These are phyloP conservation scores for Mortierella sp. DNA, from an alignment of 371 early-diverging fungal genomes.

Conservation along the genomic window DNA sequence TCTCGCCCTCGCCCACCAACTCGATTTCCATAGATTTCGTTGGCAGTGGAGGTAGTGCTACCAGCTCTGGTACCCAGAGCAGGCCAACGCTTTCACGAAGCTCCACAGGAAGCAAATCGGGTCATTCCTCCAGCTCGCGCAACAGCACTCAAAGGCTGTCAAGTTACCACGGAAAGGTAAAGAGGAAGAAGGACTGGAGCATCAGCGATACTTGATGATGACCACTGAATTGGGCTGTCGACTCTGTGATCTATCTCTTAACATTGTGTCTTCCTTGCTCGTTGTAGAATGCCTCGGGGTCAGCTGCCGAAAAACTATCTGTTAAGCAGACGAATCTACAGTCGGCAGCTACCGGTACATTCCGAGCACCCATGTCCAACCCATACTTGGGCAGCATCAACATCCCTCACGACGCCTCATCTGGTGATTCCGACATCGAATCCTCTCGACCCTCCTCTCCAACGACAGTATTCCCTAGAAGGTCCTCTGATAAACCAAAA, in stretches of 20 bases:
- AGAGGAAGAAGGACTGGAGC: too few species aligned
- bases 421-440: constrained; percentile 52
- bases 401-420: constrained; percentile 54
- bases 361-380: constrained; percentile 42
- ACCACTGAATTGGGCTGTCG: too few species aligned
- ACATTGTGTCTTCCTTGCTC: too few species aligned
- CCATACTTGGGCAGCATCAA: constrained; percentile 54
- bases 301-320: constrained; percentile 26
- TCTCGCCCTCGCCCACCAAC: constrained; percentile 45
- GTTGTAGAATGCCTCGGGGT: not conserved
- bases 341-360: constrained; percentile 37
- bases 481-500: constrained; percentile 9
- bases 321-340: constrained; percentile 41
- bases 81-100: constrained; percentile 44
- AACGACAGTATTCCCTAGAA: constrained; percentile 28
- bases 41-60: constrained; percentile 11
- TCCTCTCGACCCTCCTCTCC: constrained; percentile 51
- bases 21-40: constrained; percentile 46
- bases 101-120: constrained; percentile 49
- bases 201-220: not conserved
- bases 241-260: too few species aligned
- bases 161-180: constrained; percentile 50
- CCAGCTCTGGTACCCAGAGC: constrained; percentile 4
- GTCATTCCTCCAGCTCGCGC: constrained; percentile 33
- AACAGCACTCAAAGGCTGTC: constrained; percentile 33